Conservation (phyloP, 805 yeast genomes). For the Starmerella gropengiesseri region DNA sequence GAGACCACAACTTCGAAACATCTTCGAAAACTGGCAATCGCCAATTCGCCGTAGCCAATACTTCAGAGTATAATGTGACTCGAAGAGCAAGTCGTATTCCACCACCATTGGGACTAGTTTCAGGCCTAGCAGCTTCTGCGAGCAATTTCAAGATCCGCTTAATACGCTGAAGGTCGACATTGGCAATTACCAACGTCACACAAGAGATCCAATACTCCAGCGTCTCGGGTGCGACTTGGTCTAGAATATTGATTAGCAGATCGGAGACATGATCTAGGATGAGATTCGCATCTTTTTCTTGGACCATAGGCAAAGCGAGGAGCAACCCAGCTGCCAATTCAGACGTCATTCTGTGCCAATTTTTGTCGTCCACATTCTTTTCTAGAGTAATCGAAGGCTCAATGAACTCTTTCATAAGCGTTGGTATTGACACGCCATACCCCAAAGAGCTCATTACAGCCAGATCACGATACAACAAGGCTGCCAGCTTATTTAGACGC, state of each 20-base stretch:
- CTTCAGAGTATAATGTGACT: slow-evolving; percentile 11
- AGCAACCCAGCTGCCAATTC: slow-evolving; percentile 37
- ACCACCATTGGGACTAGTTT: slow-evolving; percentile 10
- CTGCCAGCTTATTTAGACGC: slow-evolving; percentile 55
- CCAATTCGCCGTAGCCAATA: slow-evolving; percentile 8
- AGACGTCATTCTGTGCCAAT: slow-evolving; percentile 61
- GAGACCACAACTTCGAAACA: slow-evolving; percentile 5
- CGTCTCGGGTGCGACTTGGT: slow-evolving; percentile 64
- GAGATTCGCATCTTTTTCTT: not conserved
- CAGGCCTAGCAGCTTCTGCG: slow-evolving; percentile 3
- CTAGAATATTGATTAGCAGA: slow-evolving; percentile 34
- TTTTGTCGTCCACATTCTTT: slow-evolving; percentile 45
- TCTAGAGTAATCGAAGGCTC: not conserved
- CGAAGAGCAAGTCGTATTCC: slow-evolving; percentile 16
- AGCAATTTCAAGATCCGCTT: slow-evolving; percentile 21
- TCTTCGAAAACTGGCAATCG: slow-evolving; percentile 1
- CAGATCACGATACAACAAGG: slow-evolving; percentile 44
- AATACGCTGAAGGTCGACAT: slow-evolving; percentile 47
- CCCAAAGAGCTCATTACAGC: slow-evolving; percentile 27
- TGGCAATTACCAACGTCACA: slow-evolving; percentile 61
- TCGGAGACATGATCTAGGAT: not conserved
- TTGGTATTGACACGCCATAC: slow-evolving; percentile 32
- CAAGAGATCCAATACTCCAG: slow-evolving; percentile 63
- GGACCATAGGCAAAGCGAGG: slow-evolving; percentile 11
- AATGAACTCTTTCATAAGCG: slow-evolving; percentile 37